Percentiles rank a stretch among this genome's conserved stretches.
phyloP scores from a whole-genome alignment of 2,329 filamentous ascomycete genomes.

The Stagonosporopsis tanaceti region DNA sequence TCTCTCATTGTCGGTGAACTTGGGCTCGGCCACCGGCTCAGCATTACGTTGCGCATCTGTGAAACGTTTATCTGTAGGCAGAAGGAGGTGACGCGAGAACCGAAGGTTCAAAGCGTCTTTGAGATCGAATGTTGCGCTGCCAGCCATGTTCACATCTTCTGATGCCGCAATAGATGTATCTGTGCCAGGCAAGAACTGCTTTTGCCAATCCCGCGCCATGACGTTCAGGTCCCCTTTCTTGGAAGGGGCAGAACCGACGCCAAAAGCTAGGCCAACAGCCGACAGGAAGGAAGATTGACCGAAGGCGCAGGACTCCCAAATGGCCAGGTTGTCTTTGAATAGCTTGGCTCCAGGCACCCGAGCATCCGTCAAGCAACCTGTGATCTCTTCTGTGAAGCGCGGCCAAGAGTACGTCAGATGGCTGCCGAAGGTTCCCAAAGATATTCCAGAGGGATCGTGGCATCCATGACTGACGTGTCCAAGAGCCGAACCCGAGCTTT shows the following conservation, averaged over 20 bases:
- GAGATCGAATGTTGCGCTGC: slow-evolving; percentile 44
- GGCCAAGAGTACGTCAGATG: slow-evolving; percentile 42
- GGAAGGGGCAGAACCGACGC: slow-evolving; percentile 16
- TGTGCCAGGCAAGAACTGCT: slow-evolving; percentile 49
- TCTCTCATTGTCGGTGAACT: slow-evolving; percentile 23
- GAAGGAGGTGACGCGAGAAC: slow-evolving; percentile 38
- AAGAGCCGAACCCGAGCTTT: slow-evolving; percentile 30
- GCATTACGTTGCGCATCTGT: slow-evolving; percentile 20
- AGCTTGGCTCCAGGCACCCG: slow-evolving; percentile 48
- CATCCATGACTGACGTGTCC: slow-evolving; percentile 38
- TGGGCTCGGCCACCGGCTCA: slow-evolving; percentile 6
- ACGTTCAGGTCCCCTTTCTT: background rate
- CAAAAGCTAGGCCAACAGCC: slow-evolving; percentile 51
- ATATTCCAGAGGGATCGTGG: slow-evolving; percentile 37
- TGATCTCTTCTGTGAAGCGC: slow-evolving; percentile 41
- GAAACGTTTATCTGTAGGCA: slow-evolving; percentile 32
- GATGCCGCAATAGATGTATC: slow-evolving; percentile 1
- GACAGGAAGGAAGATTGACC: slow-evolving; percentile 50
- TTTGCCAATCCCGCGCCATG: slow-evolving; percentile 47
- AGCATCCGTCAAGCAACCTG: slow-evolving; percentile 44
- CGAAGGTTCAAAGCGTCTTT: slow-evolving; percentile 41
- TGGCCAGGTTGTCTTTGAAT: slow-evolving; percentile 44
- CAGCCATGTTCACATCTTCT: slow-evolving; percentile 23
- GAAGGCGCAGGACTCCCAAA: slow-evolving; percentile 58
- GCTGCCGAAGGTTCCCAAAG: slow-evolving; percentile 38